Percentiles rank a stretch among this genome's conserved stretches.
Evolutionary conservation across 2,329 filamentous ascomycete species (phyloP).

Genomic region (Penicillium sp.): DNA sequence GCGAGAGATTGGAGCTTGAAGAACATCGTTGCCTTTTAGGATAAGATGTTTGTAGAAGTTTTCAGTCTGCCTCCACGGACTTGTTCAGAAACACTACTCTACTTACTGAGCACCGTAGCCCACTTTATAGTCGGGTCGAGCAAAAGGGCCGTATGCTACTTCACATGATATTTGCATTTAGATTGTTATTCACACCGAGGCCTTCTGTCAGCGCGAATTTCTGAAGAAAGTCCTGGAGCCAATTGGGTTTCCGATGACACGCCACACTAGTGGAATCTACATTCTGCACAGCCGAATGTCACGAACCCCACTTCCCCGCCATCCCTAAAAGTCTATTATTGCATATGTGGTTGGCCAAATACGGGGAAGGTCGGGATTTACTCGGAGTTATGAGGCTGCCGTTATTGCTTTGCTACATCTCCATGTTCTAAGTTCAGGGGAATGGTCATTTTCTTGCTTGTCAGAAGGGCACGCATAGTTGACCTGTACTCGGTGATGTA

Average conservation of each 20-base stretch:
- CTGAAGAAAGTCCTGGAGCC: conserved; percentile 1
- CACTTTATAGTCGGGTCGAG: background rate
- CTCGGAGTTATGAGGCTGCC: background rate
- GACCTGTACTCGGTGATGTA: background rate
- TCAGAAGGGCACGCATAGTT: background rate
- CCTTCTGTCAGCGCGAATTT: background rate
- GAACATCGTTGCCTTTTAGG: background rate
- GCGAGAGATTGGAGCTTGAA: background rate
- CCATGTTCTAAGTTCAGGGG: background rate
- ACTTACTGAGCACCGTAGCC: background rate
- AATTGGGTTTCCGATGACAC: background rate
- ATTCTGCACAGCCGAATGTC: conserved; percentile 11
- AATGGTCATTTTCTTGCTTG: background rate
- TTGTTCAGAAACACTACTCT: background rate
- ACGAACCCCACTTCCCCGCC: conserved; percentile 15
- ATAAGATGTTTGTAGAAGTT: background rate
- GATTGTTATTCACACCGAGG: background rate
- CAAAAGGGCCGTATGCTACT: background rate
- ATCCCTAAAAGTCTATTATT: conserved; percentile 11
- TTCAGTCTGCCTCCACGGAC: background rate
- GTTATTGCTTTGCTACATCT: background rate
- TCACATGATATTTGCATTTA: conserved; percentile 3
- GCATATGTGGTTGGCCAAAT: background rate
- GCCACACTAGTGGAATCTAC: conserved; percentile 7
- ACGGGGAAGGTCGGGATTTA: background rate